A percentile compares a stretch with the other conserved stretches of the same genome.
Conservation (phyloP, 2,329 filamentous ascomycete species). For the Zymoseptoria passerinii region DNA sequence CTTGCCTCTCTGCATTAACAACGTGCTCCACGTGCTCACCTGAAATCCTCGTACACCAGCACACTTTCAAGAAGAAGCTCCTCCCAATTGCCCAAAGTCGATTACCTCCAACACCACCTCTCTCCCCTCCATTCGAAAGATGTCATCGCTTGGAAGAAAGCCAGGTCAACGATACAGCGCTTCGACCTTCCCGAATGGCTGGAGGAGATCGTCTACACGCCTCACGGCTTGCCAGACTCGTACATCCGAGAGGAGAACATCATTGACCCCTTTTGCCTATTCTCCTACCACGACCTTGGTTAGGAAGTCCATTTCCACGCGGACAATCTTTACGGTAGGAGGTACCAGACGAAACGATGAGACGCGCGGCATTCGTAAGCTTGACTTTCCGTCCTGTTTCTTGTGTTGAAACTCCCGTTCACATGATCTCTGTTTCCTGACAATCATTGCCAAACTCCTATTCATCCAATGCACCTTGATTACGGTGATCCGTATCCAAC, state of each 20-base stretch:
- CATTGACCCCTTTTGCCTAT: background rate
- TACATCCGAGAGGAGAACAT: background rate
- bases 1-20: background rate
- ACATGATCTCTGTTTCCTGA: background rate
- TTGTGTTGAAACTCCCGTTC: background rate
- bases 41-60: conserved; percentile 13
- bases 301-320: no score
- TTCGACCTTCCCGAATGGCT: background rate
- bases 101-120: conserved; percentile 16
- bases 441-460: background rate
- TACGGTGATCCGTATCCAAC: background rate
- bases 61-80: conserved; percentile 17
- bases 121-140: conserved; percentile 5
- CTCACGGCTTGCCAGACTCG: background rate
- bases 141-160: background rate
- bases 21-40: background rate
- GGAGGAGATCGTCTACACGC: background rate
- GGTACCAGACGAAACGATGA: background rate
- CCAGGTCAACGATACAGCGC: no score
- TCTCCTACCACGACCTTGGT: background rate
- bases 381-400: background rate
- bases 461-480: background rate
- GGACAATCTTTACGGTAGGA: background rate
- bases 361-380: background rate
- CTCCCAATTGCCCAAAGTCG: conserved; percentile 12